Evolutionary conservation across 208 protist genomes (phyloP).

Genomic region (Leishmania turanica): DNA sequence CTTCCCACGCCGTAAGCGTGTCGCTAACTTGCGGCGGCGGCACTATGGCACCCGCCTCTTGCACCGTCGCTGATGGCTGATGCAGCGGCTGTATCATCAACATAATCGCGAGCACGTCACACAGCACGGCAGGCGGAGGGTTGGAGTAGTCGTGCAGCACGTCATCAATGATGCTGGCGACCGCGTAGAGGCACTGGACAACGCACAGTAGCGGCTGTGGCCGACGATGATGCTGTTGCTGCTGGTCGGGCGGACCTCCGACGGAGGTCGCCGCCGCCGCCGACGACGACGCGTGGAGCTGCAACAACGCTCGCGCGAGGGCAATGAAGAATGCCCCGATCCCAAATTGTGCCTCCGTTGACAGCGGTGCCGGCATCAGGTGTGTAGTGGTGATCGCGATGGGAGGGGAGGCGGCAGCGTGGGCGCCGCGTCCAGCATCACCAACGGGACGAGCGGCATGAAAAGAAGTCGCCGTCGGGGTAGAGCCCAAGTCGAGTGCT

Average conservation of each 20-base stretch:
- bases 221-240: no score
- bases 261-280: neutral
- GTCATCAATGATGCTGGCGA: conserved; percentile 40
- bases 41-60: neutral
- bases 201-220: conserved; percentile 14
- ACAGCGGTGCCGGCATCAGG: conserved; percentile 23
- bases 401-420: neutral
- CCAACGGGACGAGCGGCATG: neutral
- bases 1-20: conserved; percentile 9
- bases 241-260: neutral
- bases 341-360: conserved; percentile 40
- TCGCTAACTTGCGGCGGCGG: neutral
- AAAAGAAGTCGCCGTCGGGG: neutral
- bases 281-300: conserved; percentile 11
- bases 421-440: neutral
- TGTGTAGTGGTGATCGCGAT: neutral
- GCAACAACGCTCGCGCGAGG: conserved; percentile 35
- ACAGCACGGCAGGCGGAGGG: conserved; percentile 34
- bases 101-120: conserved; percentile 36
- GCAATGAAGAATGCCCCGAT: conserved; percentile 42
- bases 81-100: conserved; percentile 6
- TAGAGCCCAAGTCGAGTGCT: neutral
- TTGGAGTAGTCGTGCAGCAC: conserved; percentile 58
- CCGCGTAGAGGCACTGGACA: conserved; percentile 34
- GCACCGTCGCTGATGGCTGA: neutral